Evolutionary conservation across 179 eudicot species (phyloP), one percentile per base, ranked within the genome.

Genomic region (Nepenthes alata): DNA sequence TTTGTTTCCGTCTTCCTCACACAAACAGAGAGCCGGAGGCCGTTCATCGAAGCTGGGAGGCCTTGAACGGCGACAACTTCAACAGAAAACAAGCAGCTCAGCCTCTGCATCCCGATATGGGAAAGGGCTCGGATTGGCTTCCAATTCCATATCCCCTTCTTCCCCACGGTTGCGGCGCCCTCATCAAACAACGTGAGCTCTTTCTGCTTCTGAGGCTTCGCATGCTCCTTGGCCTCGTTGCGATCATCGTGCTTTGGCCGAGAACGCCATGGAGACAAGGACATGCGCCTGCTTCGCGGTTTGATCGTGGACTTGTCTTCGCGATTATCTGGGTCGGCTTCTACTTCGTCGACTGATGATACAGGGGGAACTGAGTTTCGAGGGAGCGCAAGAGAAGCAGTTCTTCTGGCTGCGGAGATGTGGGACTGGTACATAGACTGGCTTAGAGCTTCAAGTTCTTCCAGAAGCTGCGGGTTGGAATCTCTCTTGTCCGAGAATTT

Each of bases 91-190:
- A 93, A 74, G 59, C 95, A 86, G 67, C 93, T 85, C 67, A 87
- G 68, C 73, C 87, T 89, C 72, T 93, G 98, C 93, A 80, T 93
- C 6, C 81, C 78, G n/a, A 93, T 93, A 60, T 85, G 98, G 3
- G 95, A 60, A 2, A 93, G 78, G 3, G 95, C 98, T 44, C 96
- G 70, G 35, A 93, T 81, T 13, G 98, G 98, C 74, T 93, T 89
- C 98, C 98, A 93, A 47, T 80, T 87, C 98, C 96, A 93, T 0
- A 93, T 75, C 4, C 96, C 93, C 68, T 82, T 85, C 77, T 91
- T 91, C 6, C 78, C 83, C 0, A 84, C 44, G 2, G 73, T 36
- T 0, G 76, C 3, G 13, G 65, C 12, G 7, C 65, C 62, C 3
- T 63, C 83, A 37, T 76, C 82, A 37, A 78, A 71, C 52, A 72